These are phyloP conservation scores for Hymenoscyphus salicellus DNA, from an alignment of 2,329 filamentous ascomycete genomes.

Conservation along the genomic window DNA sequence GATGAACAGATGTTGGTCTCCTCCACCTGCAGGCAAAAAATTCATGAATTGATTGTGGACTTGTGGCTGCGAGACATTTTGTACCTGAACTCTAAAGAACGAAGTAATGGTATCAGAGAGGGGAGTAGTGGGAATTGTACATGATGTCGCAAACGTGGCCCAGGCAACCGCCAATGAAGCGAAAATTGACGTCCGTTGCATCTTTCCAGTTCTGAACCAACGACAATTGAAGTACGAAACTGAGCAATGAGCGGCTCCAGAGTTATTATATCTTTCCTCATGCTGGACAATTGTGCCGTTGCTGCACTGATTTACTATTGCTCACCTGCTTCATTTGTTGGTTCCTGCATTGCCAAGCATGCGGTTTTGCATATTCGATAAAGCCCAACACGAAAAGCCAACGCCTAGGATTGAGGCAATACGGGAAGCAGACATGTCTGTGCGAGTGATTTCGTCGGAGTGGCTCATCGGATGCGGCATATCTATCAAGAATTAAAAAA, in stretches of 20 bases:
- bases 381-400: not conserved
- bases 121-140: conserved; percentile 32
- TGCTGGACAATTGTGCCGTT: not conserved
- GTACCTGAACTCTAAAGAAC: conserved; percentile 38
- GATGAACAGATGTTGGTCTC: conserved; percentile 42
- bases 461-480: too few species aligned
- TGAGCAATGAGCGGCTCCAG: not conserved
- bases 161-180: conserved; percentile 23
- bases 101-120: conserved; percentile 37
- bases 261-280: not conserved
- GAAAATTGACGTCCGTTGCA: conserved; percentile 1
- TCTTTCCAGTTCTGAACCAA: conserved; percentile 10
- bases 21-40: conserved; percentile 41
- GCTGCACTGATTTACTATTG: not conserved
- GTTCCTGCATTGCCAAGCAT: not conserved
- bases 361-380: not conserved
- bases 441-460: too few species aligned
- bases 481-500: too few species aligned
- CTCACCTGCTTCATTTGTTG: conserved; percentile 1
- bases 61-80: conserved; percentile 39
- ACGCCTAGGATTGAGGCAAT: not conserved
- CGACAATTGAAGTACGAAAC: not conserved
- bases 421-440: not conserved
- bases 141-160: conserved; percentile 28
- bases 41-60: conserved; percentile 41